phyloP scores from a whole-genome alignment of 805 yeast genomes.

The Suhomyces sp. region DNA sequence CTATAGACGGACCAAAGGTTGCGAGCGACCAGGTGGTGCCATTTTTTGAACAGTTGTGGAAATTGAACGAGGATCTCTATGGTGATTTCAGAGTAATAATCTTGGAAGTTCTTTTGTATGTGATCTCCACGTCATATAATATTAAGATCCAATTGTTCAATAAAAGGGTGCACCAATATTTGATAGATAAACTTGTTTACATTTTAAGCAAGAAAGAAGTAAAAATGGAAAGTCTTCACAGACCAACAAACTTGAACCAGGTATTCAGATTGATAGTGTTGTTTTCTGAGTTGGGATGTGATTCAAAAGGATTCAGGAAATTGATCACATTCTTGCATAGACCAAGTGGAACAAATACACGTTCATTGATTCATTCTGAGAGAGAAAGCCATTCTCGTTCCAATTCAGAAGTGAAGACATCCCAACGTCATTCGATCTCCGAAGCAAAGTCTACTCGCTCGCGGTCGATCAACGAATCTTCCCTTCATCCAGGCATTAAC shows the following conservation, averaged over 20 bases:
- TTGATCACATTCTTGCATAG: constrained; percentile 16
- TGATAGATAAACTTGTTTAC: constrained; percentile 22
- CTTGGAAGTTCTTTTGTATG: constrained; percentile 23
- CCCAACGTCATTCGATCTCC: too few relatives aligned
- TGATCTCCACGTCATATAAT: constrained; percentile 24
- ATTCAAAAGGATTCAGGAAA: constrained; percentile 18
- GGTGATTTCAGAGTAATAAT: constrained; percentile 30
- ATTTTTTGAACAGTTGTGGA: constrained; percentile 14
- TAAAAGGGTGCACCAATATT: constrained; percentile 16
- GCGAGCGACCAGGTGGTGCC: constrained; percentile 5
- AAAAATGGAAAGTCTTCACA: constrained; percentile 2
- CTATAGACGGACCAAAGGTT: constrained; percentile 1
- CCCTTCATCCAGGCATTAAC: too few relatives aligned
- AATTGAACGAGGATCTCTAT: constrained; percentile 25
- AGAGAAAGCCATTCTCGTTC: constrained; percentile 2
- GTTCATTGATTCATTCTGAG: too few relatives aligned
- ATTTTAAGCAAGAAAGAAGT: constrained; percentile 1
- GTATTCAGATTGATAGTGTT: constrained; percentile 22
- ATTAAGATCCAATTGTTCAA: constrained; percentile 23
- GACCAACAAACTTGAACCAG: constrained; percentile 17
- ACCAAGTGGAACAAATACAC: too few relatives aligned
- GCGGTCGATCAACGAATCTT: too few relatives aligned
- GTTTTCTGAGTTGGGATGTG: constrained; percentile 38
- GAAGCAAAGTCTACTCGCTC: too few relatives aligned
- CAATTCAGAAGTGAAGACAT: too few relatives aligned